These are phyloP conservation scores for Bondarzewia mesenterica DNA, from an alignment of 1,284 basidiomycete genomes.

Conservation along the genomic window DNA sequence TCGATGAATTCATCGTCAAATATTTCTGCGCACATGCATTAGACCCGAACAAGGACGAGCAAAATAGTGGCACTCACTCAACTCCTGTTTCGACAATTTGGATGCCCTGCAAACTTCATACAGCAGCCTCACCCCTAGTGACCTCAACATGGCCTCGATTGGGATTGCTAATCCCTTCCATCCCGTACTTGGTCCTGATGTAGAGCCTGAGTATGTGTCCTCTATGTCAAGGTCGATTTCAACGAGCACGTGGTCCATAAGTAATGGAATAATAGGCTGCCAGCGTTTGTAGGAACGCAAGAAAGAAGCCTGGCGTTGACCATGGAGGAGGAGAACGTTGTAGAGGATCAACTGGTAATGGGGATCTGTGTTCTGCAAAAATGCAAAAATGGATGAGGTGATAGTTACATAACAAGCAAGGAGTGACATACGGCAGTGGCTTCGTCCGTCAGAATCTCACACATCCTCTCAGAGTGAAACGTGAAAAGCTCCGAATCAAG, in stretches of 20 bases:
- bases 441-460: conserved; percentile 66
- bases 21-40: conserved; percentile 37
- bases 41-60: not conserved
- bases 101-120: conserved; percentile 92
- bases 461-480: conserved; percentile 87
- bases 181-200: conserved; percentile 28
- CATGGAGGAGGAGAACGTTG: conserved; percentile 70
- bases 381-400: conserved; percentile 3
- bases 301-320: conserved; percentile 59
- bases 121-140: conserved; percentile 67
- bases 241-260: conserved; percentile 73
- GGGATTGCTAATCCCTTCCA: conserved; percentile 44
- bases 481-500: conserved; percentile 79
- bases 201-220: conserved; percentile 38
- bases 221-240: conserved; percentile 64
- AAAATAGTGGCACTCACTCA: conserved; percentile 43
- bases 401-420: not conserved
- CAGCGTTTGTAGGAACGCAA: conserved; percentile 77
- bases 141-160: conserved; percentile 74
- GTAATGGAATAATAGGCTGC: conserved; percentile 70
- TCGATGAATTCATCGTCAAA: conserved; percentile 86
- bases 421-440: conserved; percentile 44
- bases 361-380: conserved; percentile 73
- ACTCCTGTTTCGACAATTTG: conserved; percentile 67
- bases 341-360: conserved; percentile 80